Conservation (phyloP, 208 protist genomes). For the Novymonas esmeraldas region DNA sequence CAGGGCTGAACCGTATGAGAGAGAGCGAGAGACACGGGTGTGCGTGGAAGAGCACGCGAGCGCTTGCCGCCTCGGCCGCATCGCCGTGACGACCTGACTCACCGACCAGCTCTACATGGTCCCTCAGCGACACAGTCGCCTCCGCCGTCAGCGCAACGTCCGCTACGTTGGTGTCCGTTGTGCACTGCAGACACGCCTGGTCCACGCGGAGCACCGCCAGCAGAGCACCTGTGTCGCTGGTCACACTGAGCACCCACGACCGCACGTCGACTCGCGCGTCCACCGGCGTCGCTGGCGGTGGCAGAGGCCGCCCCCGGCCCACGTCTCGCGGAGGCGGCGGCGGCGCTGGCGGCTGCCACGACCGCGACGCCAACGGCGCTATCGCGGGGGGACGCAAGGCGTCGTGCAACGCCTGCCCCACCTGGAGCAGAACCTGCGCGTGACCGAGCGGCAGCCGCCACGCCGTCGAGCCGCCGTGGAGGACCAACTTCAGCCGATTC, state of each 20-base stretch:
- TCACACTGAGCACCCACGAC: constrained; percentile 9
- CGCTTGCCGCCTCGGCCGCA: neutral
- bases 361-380: neutral
- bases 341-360: neutral
- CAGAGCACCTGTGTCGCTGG: constrained; percentile 5
- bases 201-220: constrained; percentile 12
- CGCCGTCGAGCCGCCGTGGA: constrained; percentile 5
- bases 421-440: constrained; percentile 7
- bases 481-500: neutral
- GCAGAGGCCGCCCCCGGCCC: too few species aligned
- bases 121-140: constrained; percentile 11
- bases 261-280: neutral
- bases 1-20: constrained; percentile 15
- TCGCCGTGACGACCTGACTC: neutral
- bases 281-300: neutral
- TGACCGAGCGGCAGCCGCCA: constrained; percentile 24
- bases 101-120: neutral
- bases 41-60: constrained; percentile 22
- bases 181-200: constrained; percentile 4
- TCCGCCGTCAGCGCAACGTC: constrained; percentile 17
- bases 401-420: neutral
- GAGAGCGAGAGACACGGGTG: constrained; percentile 9
- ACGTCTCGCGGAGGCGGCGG: too few species aligned
- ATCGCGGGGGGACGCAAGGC: neutral
- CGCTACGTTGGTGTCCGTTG: constrained; percentile 3